These are phyloP conservation scores for Hericium coralloides DNA, from an alignment of 768 basidiomycete species.

Conservation along the genomic window DNA sequence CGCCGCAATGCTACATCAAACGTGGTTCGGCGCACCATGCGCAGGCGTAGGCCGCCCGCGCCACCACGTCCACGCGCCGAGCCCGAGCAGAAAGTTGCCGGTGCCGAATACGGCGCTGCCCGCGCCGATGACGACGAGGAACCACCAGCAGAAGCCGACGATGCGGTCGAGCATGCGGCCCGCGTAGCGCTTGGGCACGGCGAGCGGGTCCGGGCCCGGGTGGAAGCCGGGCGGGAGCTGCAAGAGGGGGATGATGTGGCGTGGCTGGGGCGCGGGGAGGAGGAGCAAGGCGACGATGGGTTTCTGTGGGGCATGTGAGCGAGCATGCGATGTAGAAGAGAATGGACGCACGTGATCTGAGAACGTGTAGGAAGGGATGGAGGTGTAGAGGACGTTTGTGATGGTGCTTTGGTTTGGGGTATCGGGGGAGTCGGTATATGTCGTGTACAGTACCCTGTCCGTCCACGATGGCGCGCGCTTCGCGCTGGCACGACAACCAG, in stretches of 20 bases:
- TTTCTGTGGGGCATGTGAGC: constrained; percentile 44
- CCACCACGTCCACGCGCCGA: constrained; percentile 54
- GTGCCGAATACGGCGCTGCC: constrained; percentile 64
- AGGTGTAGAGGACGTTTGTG: constrained; percentile 64
- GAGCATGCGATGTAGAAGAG: not conserved
- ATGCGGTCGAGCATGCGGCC: constrained; percentile 66
- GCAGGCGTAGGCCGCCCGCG: constrained; percentile 1
- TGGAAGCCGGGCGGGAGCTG: constrained; percentile 41
- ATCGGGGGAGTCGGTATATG: constrained; percentile 55
- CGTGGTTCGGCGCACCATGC: too few species aligned
- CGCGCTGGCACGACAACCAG: constrained; percentile 27
- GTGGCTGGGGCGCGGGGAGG: constrained; percentile 35
- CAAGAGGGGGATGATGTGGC: constrained; percentile 30
- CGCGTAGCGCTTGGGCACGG: constrained; percentile 46
- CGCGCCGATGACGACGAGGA: constrained; percentile 66
- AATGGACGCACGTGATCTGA: constrained; percentile 73
- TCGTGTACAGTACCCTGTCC: constrained; percentile 83
- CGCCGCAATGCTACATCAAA: too few species aligned
- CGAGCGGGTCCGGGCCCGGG: constrained; percentile 45
- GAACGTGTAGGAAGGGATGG: constrained; percentile 73
- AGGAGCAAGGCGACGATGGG: constrained; percentile 72
- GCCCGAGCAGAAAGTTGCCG: constrained; percentile 62
- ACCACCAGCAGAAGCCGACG: constrained; percentile 74
- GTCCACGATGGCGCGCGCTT: constrained; percentile 88
- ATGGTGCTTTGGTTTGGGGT: constrained; percentile 43